Evolutionary conservation across 495 filamentous ascomycete species (phyloP), one percentile per base, ranked within the genome.

Genomic region (Staphylotrichum tortipilum): DNA sequence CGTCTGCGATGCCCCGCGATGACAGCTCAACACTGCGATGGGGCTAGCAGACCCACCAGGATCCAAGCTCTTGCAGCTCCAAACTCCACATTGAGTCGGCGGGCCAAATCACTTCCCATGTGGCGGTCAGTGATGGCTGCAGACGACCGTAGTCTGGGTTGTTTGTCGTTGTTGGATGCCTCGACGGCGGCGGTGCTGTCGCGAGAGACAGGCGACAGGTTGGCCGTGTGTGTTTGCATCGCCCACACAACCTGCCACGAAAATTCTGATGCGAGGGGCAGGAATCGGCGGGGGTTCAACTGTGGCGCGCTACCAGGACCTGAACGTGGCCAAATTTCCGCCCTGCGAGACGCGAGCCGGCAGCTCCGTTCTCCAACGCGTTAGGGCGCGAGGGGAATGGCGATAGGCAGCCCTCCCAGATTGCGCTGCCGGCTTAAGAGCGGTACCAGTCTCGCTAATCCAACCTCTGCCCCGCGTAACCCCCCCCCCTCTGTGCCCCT

Each of bases 1-100:
- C 39, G 35, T 41, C 47, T 51, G 44, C 33, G 44, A 26, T 39
- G 40, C 50, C 42, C 54, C 50, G 50, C 44, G 55, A 57, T 61
- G 60, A 54, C 59, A 63, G 49, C 60, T 42, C 59, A 60, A 47
- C 48, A 50, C 56, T 64, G 54, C 54, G 42, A 48, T 36, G 30
- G 34, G 15, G 10, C 35, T 14, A 15, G 19, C 33, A 35, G 28
- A 39, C 33, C 56, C 53, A 57, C 50, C 35, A 28, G 1, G 41
- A 34, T 18, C 43, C 36, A 46, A 39, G 43, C 35, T 49, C 21
- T 49, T 56, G 45, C 49, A 58, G 43, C 44, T 53, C 39, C 11
- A 29, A 35, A 41, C 53, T 60, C 53, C 57, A 55, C 54, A 37
- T 30, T n/a, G n/a, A n/a, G 21, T 30, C 12, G 18, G 40, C 38